Evolutionary conservation across 495 filamentous ascomycete species (phyloP).

Genomic region (Aspergillus wentii): DNA sequence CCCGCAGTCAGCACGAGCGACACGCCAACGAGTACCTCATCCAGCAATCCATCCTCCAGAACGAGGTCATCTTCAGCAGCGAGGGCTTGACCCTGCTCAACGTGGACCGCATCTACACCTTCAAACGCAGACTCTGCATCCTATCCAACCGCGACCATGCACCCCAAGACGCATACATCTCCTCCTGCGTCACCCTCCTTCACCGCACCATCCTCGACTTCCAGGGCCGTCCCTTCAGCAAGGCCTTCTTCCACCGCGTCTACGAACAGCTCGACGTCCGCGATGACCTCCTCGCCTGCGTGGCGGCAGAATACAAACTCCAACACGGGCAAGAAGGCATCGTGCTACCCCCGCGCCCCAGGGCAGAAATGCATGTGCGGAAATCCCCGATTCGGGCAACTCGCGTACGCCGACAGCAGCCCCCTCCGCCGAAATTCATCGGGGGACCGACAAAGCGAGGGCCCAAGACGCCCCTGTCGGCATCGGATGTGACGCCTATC

Average conservation of each 20-base stretch:
- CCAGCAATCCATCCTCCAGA: conserved; percentile 60
- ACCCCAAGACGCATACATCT: conserved; percentile 33
- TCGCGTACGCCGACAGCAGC: conserved; percentile 16
- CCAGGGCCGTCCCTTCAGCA: conserved; percentile 51
- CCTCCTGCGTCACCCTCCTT: conserved; percentile 51
- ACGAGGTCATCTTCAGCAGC: conserved; percentile 65
- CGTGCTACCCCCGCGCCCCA: conserved; percentile 24
- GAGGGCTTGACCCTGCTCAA: conserved; percentile 63
- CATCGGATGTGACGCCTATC: conserved; percentile 43
- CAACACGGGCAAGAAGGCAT: conserved; percentile 48
- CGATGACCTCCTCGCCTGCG: conserved; percentile 47
- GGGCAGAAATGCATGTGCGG: conserved; percentile 10
- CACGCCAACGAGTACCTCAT: conserved; percentile 50
- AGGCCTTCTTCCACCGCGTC: conserved; percentile 53
- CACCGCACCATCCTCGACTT: conserved; percentile 58
- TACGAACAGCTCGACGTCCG: conserved; percentile 59
- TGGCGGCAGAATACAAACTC: conserved; percentile 54
- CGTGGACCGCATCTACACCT: conserved; percentile 68
- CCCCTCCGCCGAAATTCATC: conserved; percentile 12
- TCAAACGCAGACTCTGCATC: conserved; percentile 60
- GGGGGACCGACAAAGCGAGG: conserved; percentile 21
- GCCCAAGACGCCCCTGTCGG: conserved; percentile 40
- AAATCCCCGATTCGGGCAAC: conserved; percentile 1
- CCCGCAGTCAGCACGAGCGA: conserved; percentile 32
- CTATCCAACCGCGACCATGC: conserved; percentile 37